These are phyloP conservation scores for Ichthyophthirius multifiliis DNA, from an alignment of 169 alveolate species.

Conservation along the genomic window DNA sequence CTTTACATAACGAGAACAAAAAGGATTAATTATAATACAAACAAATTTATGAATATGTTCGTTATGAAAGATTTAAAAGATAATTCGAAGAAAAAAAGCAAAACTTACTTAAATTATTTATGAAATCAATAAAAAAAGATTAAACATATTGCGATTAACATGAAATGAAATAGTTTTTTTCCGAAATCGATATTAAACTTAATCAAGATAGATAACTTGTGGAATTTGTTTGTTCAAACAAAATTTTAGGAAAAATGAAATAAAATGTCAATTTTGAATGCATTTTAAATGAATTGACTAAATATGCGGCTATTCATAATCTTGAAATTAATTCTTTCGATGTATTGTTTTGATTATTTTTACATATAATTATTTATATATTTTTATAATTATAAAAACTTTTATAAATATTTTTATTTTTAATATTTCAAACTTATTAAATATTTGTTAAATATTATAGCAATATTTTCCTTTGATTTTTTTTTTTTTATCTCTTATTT, in stretches of 20 bases:
- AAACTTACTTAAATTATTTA: neutral
- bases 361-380: no score
- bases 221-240: neutral
- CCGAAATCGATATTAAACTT: neutral
- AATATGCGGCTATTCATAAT: no score
- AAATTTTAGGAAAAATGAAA: neutral
- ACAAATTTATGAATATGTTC: conserved; percentile 2
- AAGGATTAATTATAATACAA: neutral
- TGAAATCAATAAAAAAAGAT: neutral
- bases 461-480: no score
- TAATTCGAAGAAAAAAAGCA: neutral
- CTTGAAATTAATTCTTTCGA: no score
- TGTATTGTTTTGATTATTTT: no score
- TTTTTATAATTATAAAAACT: no score
- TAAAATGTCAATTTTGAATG: neutral
- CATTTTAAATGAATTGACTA: neutral
- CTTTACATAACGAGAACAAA: conserved; percentile 3
- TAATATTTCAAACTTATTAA: no score
- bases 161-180: neutral
- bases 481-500: no score
- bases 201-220: neutral
- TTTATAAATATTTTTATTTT: no score
- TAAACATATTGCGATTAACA: neutral
- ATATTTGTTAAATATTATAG: no score
- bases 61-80: conserved; percentile 1